Conservation (phyloP, 495 filamentous ascomycete species). For the Tricharina praecox region DNA sequence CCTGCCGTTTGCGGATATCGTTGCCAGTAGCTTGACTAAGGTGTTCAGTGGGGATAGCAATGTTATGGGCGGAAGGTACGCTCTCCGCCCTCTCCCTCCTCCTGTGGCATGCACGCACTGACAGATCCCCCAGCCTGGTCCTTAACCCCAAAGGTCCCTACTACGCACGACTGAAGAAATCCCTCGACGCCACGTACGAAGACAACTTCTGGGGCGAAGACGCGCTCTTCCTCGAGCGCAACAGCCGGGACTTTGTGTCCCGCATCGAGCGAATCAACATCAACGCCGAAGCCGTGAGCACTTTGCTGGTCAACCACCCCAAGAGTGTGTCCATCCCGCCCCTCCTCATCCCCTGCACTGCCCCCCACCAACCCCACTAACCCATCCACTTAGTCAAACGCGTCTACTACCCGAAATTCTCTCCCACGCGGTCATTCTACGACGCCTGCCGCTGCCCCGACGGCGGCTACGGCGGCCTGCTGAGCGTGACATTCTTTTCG, state of each 20-base stretch:
- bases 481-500: constrained; percentile 63
- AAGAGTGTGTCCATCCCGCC: constrained; percentile 7
- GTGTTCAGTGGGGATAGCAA: constrained; percentile 95
- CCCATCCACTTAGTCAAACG: constrained; percentile 42
- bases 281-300: constrained; percentile 71
- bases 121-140: constrained; percentile 40
- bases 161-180: constrained; percentile 50
- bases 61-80: constrained; percentile 77
- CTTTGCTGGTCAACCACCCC: constrained; percentile 38
- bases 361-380: not conserved
- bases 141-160: constrained; percentile 63
- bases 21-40: constrained; percentile 88
- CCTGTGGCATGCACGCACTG: not conserved
- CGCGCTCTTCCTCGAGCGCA: constrained; percentile 83
- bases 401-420: constrained; percentile 75
- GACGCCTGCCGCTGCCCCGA: constrained; percentile 55
- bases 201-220: constrained; percentile 90
- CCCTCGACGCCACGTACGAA: constrained; percentile 49
- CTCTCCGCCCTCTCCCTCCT: not conserved
- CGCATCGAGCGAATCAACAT: constrained; percentile 70
- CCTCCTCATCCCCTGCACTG: not conserved
- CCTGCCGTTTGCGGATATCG: constrained; percentile 70
- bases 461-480: constrained; percentile 80
- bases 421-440: constrained; percentile 49
- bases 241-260: constrained; percentile 78